Base-by-base conservation (phyloP, 371 early-diverging fungal species). In the Syncephalis plumigaleata region DNA sequence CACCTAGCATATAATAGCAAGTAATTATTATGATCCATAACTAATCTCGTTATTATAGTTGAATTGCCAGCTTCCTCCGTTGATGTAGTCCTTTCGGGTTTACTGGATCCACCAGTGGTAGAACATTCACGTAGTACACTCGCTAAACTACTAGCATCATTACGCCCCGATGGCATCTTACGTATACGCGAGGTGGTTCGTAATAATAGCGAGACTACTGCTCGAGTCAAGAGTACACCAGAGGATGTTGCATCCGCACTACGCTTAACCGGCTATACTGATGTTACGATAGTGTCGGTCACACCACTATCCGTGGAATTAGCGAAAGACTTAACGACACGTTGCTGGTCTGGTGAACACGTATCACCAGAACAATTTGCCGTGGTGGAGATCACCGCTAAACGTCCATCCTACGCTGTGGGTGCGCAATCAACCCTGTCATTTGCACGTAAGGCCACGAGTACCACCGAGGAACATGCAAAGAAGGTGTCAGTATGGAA, bases 361-460 rank as follows among this genome's bases (percentile, higher is more conserved):
- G 39, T 1, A 25, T 50, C 22, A 44, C 42, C 3, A 60, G 55
- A 48, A 59, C 63, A 66, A 58, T n/a, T 40, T 5, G 15, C 16
- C 8, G 21, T 40, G 4, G 15, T 40, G 4, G 18, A 67, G 46
- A 65, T 81, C 31, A 56, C 58, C 5, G 90, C 85, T 20, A 71
- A 73, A 56, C 87, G 84, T 59, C 91, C 95, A 11, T 67, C 68
- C 1, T 91, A 90, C 58, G 83, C 86, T 53, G 73, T 89, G 0
- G 95, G 92, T 44, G 84, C 75, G 25, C 70, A 68, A 24, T 66
- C 73, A 46, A 70, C 71, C 24, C 61, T 79, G 45, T 62, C 71
- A 4, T 81, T 82, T 65, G 73, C 59, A 18, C 52, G 64, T 24
- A 72, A 71, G 45, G 65, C 58, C 51, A 64, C 59, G 54, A 69